phyloP scores from a whole-genome alignment of 768 basidiomycete genomes.

The Mrakia frigida region DNA sequence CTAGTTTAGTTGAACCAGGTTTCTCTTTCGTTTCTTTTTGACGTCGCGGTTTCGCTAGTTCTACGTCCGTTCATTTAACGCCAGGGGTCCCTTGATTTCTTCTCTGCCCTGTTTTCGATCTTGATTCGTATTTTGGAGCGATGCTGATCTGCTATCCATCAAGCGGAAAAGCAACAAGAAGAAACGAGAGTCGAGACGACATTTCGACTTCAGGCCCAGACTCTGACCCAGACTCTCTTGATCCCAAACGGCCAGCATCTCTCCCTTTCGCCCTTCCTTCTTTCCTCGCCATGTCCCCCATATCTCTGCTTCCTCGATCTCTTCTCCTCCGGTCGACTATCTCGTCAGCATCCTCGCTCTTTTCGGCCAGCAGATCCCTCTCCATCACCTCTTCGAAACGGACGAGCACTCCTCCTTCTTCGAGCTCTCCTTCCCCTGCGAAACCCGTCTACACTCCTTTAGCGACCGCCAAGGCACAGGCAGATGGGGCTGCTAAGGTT shows the following conservation, averaged over 20 bases:
- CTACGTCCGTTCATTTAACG: not conserved
- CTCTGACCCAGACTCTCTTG: too few relatives aligned
- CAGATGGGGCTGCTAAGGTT: not conserved
- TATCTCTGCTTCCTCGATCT: not conserved
- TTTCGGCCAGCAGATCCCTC: not conserved
- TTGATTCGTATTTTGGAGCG: too few relatives aligned
- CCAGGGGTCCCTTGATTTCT: not conserved
- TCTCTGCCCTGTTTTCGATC: not conserved
- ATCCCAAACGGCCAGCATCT: not conserved
- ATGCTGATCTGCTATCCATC: too few relatives aligned
- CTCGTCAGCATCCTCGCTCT: too few relatives aligned
- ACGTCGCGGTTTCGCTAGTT: not conserved
- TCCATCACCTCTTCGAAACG: not conserved
- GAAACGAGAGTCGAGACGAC: too few relatives aligned
- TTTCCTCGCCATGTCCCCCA: not conserved
- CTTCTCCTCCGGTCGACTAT: not conserved
- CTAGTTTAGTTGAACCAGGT: not conserved
- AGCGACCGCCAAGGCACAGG: not conserved
- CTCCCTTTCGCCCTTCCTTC: not conserved
- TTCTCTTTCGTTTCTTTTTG: not conserved
- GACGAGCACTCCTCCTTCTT: not conserved
- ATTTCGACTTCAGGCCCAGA: too few relatives aligned
- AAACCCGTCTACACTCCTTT: slow-evolving; percentile 22
- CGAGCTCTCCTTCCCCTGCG: not conserved
- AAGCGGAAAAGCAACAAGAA: not conserved